Evolutionary conservation across 306 rosid genomes (phyloP).

Genomic region (Notholithocarpus densiflorus): DNA sequence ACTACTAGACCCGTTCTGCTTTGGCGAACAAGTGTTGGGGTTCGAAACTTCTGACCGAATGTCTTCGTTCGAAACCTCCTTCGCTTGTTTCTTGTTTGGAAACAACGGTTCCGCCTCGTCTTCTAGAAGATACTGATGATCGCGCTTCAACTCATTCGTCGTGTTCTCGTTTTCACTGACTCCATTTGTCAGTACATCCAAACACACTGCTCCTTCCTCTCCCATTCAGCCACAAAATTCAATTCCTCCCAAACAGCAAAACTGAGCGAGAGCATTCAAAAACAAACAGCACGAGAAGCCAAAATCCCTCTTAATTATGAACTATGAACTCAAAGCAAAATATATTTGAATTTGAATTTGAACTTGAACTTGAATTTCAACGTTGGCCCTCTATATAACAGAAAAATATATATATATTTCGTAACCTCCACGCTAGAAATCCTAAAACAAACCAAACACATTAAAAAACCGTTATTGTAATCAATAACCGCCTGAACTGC

Average conservation of each 20-base stretch:
- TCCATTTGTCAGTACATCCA: conserved; percentile 41
- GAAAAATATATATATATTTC: not conserved
- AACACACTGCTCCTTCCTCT: conserved; percentile 51
- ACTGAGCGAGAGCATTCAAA: conserved; percentile 50
- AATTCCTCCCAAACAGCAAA: conserved; percentile 22
- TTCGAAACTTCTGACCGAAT: conserved; percentile 84
- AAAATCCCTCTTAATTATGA: conserved; percentile 5
- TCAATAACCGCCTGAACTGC: conserved; percentile 22
- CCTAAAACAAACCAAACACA: conserved; percentile 1
- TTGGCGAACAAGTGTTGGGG: conserved; percentile 50
- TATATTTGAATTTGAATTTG: not conserved
- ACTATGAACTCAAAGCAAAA: conserved; percentile 8
- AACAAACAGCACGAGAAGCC: not conserved
- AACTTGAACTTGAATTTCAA: not conserved
- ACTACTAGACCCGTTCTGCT: conserved; percentile 44
- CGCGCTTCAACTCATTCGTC: conserved; percentile 63
- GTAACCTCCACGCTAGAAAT: conserved; percentile 7
- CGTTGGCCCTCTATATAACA: not conserved
- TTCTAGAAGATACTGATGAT: conserved; percentile 43
- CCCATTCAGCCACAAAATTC: conserved; percentile 54
- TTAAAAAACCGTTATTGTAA: not conserved
- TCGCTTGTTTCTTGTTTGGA: conserved; percentile 64
- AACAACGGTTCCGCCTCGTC: conserved; percentile 33
- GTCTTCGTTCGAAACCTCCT: conserved; percentile 82
- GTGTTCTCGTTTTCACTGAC: conserved; percentile 37